Evolutionary conservation across 768 basidiomycete species (phyloP).

Genomic region (Trichaptum fuscoviolaceum): DNA sequence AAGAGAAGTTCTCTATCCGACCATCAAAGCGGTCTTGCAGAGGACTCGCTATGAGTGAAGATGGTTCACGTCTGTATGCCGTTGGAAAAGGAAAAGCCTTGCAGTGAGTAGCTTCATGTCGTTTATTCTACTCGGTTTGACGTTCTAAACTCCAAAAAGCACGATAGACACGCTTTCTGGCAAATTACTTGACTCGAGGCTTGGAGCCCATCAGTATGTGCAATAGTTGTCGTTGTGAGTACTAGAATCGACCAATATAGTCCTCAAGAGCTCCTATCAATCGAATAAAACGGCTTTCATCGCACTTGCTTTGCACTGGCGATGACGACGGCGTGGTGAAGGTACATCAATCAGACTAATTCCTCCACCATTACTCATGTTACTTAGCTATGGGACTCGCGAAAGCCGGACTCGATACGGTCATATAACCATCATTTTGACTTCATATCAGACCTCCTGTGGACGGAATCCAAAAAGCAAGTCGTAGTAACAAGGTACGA

Average conservation of each 20-base stretch:
- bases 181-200: slow-evolving; percentile 39
- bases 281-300: slow-evolving; percentile 67
- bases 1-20: slow-evolving; percentile 53
- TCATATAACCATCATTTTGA: slow-evolving; percentile 86
- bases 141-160: slow-evolving; percentile 33
- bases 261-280: slow-evolving; percentile 71
- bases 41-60: slow-evolving; percentile 58
- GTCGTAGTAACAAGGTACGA: slow-evolving; percentile 80
- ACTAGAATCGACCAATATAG: neutral
- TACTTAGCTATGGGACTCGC: slow-evolving; percentile 82
- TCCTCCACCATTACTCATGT: neutral
- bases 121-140: slow-evolving; percentile 10
- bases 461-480: slow-evolving; percentile 72
- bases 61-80: slow-evolving; percentile 66
- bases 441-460: slow-evolving; percentile 90
- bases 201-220: slow-evolving; percentile 66
- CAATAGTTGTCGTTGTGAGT: slow-evolving; percentile 8
- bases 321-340: slow-evolving; percentile 95
- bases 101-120: slow-evolving; percentile 47
- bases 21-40: slow-evolving; percentile 85
- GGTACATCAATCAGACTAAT: slow-evolving; percentile 36
- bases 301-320: slow-evolving; percentile 75
- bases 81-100: slow-evolving; percentile 80
- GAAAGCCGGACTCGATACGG: slow-evolving; percentile 57
- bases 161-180: slow-evolving; percentile 64